Conservation (phyloP, 78 protist species). For the Chrysochromulina tobinii region DNA sequence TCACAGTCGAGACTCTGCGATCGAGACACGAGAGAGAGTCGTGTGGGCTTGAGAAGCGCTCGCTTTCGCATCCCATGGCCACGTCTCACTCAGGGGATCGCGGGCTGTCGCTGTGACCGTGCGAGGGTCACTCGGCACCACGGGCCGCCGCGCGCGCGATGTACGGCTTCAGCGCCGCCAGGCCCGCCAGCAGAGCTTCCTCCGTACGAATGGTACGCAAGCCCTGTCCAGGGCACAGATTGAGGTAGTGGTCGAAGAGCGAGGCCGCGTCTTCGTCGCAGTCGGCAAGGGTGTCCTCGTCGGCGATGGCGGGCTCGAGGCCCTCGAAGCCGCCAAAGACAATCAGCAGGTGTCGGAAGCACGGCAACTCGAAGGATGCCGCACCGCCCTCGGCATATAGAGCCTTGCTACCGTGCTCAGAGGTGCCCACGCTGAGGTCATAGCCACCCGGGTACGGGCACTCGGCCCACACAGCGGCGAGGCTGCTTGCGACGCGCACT, state of each 20-base stretch:
- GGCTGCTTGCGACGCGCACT: constrained; percentile 5
- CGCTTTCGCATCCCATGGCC: no score
- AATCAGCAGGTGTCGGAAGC: constrained; percentile 41
- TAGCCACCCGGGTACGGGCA: constrained; percentile 55
- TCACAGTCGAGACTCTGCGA: no score
- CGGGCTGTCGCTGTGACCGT: no score
- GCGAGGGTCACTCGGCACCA: no score
- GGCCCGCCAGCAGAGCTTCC: constrained; percentile 48
- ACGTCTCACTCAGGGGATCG: no score
- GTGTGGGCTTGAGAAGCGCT: no score
- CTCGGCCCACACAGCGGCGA: background rate
- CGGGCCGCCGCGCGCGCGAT: background rate
- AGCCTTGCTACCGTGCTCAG: constrained; percentile 45
- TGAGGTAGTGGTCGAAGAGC: constrained; percentile 53
- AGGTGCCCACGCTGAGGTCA: constrained; percentile 66
- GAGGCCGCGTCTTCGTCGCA: background rate
- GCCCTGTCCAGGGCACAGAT: constrained; percentile 58
- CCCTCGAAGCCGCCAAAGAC: constrained; percentile 70
- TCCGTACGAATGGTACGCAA: constrained; percentile 67
- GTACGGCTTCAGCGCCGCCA: background rate
- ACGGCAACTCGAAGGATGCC: background rate
- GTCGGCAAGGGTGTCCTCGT: background rate
- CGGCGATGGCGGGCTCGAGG: constrained; percentile 43
- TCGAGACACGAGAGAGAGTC: no score
- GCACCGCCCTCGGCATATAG: background rate